A percentile compares a stretch with the other conserved stretches of the same genome.
These are phyloP conservation scores for Fusarium xylarioides DNA, from an alignment of 2,329 filamentous ascomycete genomes.

Conservation along the genomic window DNA sequence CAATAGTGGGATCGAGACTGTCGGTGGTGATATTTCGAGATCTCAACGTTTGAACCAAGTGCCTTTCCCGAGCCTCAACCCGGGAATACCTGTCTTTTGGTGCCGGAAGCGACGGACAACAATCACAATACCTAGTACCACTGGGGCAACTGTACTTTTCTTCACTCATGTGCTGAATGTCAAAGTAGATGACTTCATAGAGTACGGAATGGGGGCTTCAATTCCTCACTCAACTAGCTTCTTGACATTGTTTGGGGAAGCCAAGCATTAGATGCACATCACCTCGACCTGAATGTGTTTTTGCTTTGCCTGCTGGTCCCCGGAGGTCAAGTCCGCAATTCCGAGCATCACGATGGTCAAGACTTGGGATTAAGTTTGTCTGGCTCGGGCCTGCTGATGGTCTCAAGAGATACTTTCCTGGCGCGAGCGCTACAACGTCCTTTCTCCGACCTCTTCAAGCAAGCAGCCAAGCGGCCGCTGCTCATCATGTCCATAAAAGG, in stretches of 20 bases:
- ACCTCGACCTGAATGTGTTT: background rate
- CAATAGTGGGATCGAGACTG: constrained; percentile 17
- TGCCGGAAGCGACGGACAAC: background rate
- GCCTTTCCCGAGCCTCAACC: background rate
- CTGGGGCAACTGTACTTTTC: background rate
- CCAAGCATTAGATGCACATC: background rate
- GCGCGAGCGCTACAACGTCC: constrained; percentile 28
- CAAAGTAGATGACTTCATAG: background rate
- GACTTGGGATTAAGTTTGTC: background rate
- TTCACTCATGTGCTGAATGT: background rate
- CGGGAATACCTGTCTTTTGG: background rate
- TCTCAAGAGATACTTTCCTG: constrained; percentile 18
- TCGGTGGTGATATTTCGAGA: constrained; percentile 13
- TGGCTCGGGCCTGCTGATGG: background rate
- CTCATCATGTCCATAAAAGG: background rate
- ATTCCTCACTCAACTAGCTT: background rate
- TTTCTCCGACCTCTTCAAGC: constrained; percentile 5
- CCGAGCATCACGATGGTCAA: background rate
- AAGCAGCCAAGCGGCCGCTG: background rate
- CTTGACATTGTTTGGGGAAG: constrained; percentile 5
- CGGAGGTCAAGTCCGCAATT: background rate
- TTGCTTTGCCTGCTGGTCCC: background rate
- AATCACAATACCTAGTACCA: background rate
- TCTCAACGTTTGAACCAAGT: constrained; percentile 16
- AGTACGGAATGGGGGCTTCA: background rate